Evolutionary conservation across 805 yeast species (phyloP).

Genomic region (Metschnikowia borealis): DNA sequence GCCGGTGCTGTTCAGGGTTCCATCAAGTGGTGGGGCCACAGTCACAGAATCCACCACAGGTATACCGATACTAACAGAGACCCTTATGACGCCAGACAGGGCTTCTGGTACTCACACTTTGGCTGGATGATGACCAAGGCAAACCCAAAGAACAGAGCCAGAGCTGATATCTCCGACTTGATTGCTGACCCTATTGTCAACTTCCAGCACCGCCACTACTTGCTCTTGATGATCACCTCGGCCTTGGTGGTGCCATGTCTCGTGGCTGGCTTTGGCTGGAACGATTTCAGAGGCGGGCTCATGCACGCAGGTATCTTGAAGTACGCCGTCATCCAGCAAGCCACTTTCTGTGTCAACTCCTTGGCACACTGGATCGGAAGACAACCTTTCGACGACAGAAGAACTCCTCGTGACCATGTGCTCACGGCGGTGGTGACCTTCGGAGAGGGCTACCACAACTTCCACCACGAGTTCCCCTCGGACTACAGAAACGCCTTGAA

Average conservation of each 20-base stretch:
- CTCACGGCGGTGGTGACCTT: slow-evolving; percentile 78
- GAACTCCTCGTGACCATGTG: slow-evolving; percentile 83
- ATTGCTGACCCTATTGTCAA: slow-evolving; percentile 74
- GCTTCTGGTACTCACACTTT: slow-evolving; percentile 80
- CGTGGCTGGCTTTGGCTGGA: slow-evolving; percentile 27
- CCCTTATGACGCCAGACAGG: slow-evolving; percentile 81
- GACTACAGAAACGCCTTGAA: slow-evolving; percentile 84
- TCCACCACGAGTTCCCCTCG: slow-evolving; percentile 87
- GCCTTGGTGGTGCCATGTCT: slow-evolving; percentile 63
- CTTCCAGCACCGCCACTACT: slow-evolving; percentile 78
- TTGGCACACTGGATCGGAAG: slow-evolving; percentile 83
- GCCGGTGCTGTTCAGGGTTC: slow-evolving; percentile 84
- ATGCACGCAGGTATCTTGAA: slow-evolving; percentile 72
- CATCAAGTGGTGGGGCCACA: slow-evolving; percentile 85
- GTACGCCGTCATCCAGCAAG: slow-evolving; percentile 72
- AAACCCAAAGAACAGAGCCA: slow-evolving; percentile 75
- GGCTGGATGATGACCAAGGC: slow-evolving; percentile 84
- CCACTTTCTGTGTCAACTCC: slow-evolving; percentile 82
- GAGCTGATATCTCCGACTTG: slow-evolving; percentile 78
- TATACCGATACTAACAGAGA: slow-evolving; percentile 80
- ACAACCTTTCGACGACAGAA: slow-evolving; percentile 82
- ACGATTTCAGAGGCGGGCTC: slow-evolving; percentile 60
- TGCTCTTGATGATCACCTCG: slow-evolving; percentile 52
- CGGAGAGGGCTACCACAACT: slow-evolving; percentile 88
- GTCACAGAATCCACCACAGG: slow-evolving; percentile 83